Evolutionary conservation across 2,329 filamentous ascomycete genomes (phyloP).

Genomic region (Canariomyces notabilis): DNA sequence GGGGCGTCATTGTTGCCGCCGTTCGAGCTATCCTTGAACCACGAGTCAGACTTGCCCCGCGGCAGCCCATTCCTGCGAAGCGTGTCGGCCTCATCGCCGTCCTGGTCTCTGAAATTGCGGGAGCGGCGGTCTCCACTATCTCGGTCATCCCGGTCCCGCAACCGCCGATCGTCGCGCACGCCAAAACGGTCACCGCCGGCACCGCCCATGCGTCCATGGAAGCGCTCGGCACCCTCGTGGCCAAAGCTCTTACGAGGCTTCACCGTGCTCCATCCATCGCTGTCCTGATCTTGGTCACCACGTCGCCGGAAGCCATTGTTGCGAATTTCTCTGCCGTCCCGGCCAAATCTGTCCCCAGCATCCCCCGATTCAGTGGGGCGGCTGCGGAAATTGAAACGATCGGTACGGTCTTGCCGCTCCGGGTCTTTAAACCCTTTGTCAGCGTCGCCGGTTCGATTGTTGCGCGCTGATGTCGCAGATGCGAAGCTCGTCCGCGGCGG

Average conservation of each 20-base stretch:
- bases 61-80: conserved; percentile 59
- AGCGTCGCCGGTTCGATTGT: conserved; percentile 41
- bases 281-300: conserved; percentile 53
- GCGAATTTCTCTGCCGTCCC: conserved; percentile 44
- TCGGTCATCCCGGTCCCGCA: conserved; percentile 43
- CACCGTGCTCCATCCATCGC: conserved; percentile 69
- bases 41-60: conserved; percentile 66
- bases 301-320: conserved; percentile 48
- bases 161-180: conserved; percentile 49
- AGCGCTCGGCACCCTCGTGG: conserved; percentile 65
- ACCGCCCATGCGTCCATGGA: conserved; percentile 59
- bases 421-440: conserved; percentile 50
- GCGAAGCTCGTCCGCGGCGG: conserved; percentile 80
- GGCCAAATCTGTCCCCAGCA: conserved; percentile 38
- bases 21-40: conserved; percentile 57
- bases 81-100: conserved; percentile 48
- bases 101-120: conserved; percentile 37
- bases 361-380: conserved; percentile 47
- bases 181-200: conserved; percentile 36
- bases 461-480: conserved; percentile 60
- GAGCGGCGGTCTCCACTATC: conserved; percentile 28
- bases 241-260: conserved; percentile 71
- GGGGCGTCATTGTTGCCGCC: conserved; percentile 34
- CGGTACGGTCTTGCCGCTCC: conserved; percentile 49
- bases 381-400: conserved; percentile 57